Evolutionary conservation across 331 rosid species (phyloP), one percentile per base, ranked within the genome.

Genomic region (Stylosanthes scabra): DNA sequence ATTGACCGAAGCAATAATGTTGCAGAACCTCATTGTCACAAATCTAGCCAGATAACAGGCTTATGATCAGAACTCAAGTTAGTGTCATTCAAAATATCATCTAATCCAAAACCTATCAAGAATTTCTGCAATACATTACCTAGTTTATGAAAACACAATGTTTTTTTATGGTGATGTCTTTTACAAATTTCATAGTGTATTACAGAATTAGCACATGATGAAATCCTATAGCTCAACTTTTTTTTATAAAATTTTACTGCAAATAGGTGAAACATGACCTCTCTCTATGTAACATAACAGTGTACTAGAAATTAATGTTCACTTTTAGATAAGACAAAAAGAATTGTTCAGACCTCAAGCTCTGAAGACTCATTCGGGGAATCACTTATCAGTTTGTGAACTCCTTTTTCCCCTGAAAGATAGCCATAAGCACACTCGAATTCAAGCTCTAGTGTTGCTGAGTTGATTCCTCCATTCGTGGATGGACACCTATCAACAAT

Each of bases 371-470:
- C 96, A 80, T 78, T 68, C 42, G 46, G 14, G 62, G 82, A 88
- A 82, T 72, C 83, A 40, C 80, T 79, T 63, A 82, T 82, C 79
- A 86, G 74, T 83, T 55, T 29, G 86, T 92, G 97, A 74, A 80
- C 85, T 74, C 97, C 96, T 61, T 76, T 83, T 82, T 92, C 97
- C 49, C 94, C 97, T 2, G 85, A 90, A 66, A 92, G 92, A 88
- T 81, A 88, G 29, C 97, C 96, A 82, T 88, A 92, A 63, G 96
- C 96, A 76, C 74, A 77, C 67, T 86, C 88, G 77, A 85, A 87
- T 79, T 92, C 97, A 67, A 92, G 86, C 86, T 92, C 97, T 37
- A 90, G 70, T 57, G 85, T 78, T 64, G 87, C 94, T 6, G 86
- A 85, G 62, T 14, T 60, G 56, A 90, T 80, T 70, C 94, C 94